Evolutionary conservation across 805 yeast genomes (phyloP), one percentile per base, ranked within the genome.

Genomic region (Candida palmyrensis): DNA sequence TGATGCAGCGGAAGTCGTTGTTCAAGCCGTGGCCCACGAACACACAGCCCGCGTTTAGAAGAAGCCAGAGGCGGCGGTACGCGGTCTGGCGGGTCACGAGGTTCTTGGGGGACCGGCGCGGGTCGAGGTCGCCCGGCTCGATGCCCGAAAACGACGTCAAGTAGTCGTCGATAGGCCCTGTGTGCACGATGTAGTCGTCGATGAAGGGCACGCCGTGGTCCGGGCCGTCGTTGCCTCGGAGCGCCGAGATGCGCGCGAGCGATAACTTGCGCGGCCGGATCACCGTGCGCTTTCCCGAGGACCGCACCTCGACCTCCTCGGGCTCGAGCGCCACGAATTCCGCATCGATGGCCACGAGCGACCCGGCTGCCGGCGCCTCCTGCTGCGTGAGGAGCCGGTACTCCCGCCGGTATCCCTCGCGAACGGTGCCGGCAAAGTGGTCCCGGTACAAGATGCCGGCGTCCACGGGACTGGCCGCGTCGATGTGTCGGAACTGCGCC

Each of bases 21-120:
- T 73, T 70, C 38, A 92, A 66, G 2, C 97, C 96, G 61, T 92
- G 99, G 0, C 99, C 99, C 20, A 92, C 88, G 63, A 92, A 90
- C 0, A 83, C 74, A 51, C 95, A 87, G 0, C 97, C 97, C 36
- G 88, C 50, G 49, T 90, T 92, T 39, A 92, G 64, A 31, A 92
- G 66, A 14, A 92, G 62, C 98, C 99, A 94, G 25, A 92, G 71
- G 47, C 84, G 77, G 38, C 97, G 66, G 54, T 90, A 92, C 1
- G 95, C 86, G 0, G 86, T 79, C 48, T 84, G 90, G 36, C 84
- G 62, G 0, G 84, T 74, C 1, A 89, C 96, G 28, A 94, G 67
- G 3, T 83, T 71, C 45, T 79, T 79, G 4, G 66, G 57, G 15
- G 96, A 83, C 5, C 52, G 61, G 4, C 53, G 50, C 1, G 90